A percentile compares a stretch with the other conserved stretches of the same genome.
phyloP scores from a whole-genome alignment of 257 asterid species.

The Plantago major region DNA sequence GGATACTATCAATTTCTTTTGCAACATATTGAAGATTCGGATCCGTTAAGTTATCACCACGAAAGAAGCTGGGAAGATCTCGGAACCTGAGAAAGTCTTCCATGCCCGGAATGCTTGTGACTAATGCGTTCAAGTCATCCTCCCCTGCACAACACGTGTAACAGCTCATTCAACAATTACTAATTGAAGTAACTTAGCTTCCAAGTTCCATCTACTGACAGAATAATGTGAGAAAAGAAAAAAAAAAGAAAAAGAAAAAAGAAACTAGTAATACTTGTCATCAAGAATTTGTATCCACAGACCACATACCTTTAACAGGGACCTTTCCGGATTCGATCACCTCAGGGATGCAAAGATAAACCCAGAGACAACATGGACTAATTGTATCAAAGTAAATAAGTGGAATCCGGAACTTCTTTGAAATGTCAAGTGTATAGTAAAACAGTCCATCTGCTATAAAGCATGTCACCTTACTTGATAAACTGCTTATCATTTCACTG shows the following conservation, averaged over 20 bases:
- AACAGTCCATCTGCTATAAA: conserved; percentile 48
- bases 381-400: conserved; percentile 43
- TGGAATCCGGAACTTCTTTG: conserved; percentile 44
- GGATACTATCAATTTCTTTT: conserved; percentile 26
- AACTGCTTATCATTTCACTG: too few relatives aligned
- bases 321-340: conserved; percentile 49
- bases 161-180: too few relatives aligned
- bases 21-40: conserved; percentile 9
- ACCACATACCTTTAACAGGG: conserved; percentile 27
- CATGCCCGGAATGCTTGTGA: conserved; percentile 38
- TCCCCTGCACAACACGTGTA: too few relatives aligned
- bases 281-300: too few relatives aligned
- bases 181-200: too few relatives aligned
- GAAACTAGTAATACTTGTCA: too few relatives aligned
- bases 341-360: conserved; percentile 32
- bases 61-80: conserved; percentile 25
- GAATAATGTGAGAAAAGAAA: too few relatives aligned
- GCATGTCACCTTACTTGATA: conserved; percentile 18
- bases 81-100: conserved; percentile 35
- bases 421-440: conserved; percentile 54
- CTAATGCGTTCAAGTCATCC: conserved; percentile 24
- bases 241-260: too few relatives aligned
- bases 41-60: conserved; percentile 23
- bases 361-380: conserved; percentile 57
- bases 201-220: too few relatives aligned